Base-by-base conservation (phyloP, 768 basidiomycete genomes). In the Russula vinacea region DNA sequence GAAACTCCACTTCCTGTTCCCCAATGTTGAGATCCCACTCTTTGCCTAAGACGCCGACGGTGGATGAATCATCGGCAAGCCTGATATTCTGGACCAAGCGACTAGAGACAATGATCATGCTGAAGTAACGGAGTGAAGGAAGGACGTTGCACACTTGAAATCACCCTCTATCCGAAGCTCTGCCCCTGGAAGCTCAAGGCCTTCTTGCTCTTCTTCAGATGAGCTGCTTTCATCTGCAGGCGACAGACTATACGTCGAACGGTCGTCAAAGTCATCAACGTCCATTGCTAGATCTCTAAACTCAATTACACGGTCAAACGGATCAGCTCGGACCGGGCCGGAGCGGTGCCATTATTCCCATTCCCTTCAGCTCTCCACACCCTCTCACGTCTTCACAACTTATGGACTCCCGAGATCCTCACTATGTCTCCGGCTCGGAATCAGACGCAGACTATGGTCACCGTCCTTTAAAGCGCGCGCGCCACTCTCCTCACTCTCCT, bases 21-120 rank as follows among this genome's bases (percentile, higher is more conserved):
- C 87, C 83, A 50, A 88, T 81, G 58, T 78, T 81, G 42, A 89
- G 82, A 65, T 92, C 87, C 88, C 91, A 94, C 62, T 87, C 84
- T 61, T 83, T 82, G 42, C 81, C 78, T 26, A 90, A 74, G 44
- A 84, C 73, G 0, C 79, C 81, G 3, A 79, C 66, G 19, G 72
- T 73, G 11, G 80, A 76, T 7, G 76, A 72, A 17, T 77, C 79
- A 58, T 85, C 81, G 37, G 80, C 78, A 1, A 79, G 73, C 35
- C 86, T 81, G 60, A 92, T 89, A 52, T 81, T 83, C 64, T 83
- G 79, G 5, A 90, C 83, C 29, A 92, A 81, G 37, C 86, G 88
- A 64, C 89, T 90, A 67, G 37, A 52, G 9, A 53, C 39, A 19
- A 55, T 5, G 9, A 26, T 19, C 33, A 40, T 9, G 16, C 59